Evolutionary conservation across 352 stramenopile species (phyloP), one percentile per base, ranked within the genome.

Genomic region (Globisporangium camurandrum): DNA sequence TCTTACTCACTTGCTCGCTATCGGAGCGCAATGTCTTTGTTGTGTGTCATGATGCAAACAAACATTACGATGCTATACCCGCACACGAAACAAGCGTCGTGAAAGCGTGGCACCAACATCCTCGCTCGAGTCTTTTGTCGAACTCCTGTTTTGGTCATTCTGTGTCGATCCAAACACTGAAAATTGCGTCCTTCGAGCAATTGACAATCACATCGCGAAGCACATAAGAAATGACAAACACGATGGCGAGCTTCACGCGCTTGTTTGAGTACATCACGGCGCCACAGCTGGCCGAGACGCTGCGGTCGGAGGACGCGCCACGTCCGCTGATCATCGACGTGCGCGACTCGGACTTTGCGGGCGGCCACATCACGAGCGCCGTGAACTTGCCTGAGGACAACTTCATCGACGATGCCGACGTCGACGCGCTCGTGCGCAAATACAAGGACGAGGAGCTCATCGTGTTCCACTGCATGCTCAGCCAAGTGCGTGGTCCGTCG

Each of bases 401-500:
- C 61, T 90, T 94, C 52, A 72, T 84, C 49, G 76, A 89, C 49
- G 78, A 94, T 56, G 71, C 77, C 46, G 66, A 85, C n/a, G 76
- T 94, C 24, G 80, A 94, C 56, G 69, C 68, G 38, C 60, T 94
- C 26, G 76, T 94, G 44, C 36, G 61, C 20, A 71, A 71, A 40
- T 86, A 80, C 62, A 73, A 85, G 59, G 54, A 80, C 49, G 62
- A 81, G 46, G 60, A 77, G 28, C 48, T 66, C 43, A 69, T 94
- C 59, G 73, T 94, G 23, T 92, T 94, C 54, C 83, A 94, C 63
- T 94, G 83, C 67, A 92, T 92, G 78, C 68, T 94, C 65, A 94
- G 79, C 33, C 83, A 93, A 58, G 66, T 93, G 39, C 83, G 83
- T 33, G 83, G 79, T 1, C 83, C 83, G 17, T 78, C 69, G n/a